Evolutionary conservation across 805 yeast species (phyloP).

Genomic region (Candida schatavii): DNA sequence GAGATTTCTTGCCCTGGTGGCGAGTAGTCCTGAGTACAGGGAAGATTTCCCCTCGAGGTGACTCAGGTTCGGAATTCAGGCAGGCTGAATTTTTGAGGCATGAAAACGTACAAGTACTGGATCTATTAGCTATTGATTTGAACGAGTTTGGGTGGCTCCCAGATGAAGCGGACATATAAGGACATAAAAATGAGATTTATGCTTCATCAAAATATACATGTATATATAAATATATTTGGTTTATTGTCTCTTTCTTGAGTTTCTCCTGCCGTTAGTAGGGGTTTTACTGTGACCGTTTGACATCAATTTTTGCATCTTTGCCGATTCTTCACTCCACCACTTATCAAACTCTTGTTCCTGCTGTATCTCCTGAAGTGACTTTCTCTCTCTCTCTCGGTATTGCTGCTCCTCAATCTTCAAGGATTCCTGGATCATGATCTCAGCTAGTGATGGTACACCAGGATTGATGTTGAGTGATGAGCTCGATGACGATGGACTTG

Average conservation of each 20-base stretch:
- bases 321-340: slow-evolving; percentile 86
- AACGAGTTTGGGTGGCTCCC: slow-evolving; percentile 71
- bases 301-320: slow-evolving; percentile 47
- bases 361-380: slow-evolving; percentile 65
- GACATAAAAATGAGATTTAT: background rate
- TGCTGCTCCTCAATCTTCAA: slow-evolving; percentile 31
- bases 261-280: too few species aligned
- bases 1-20: slow-evolving; percentile 71
- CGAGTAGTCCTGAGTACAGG: slow-evolving; percentile 68
- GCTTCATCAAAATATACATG: background rate
- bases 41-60: slow-evolving; percentile 51
- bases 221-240: background rate
- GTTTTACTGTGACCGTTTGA: background rate
- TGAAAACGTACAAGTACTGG: slow-evolving; percentile 48
- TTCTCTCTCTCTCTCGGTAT: slow-evolving; percentile 25
- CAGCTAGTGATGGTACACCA: slow-evolving; percentile 33
- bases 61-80: slow-evolving; percentile 35
- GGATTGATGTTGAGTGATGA: background rate
- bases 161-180: slow-evolving; percentile 30
- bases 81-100: slow-evolving; percentile 45
- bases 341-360: slow-evolving; percentile 80
- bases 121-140: slow-evolving; percentile 38
- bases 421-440: slow-evolving; percentile 48
- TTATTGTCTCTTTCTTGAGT: background rate
- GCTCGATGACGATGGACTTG: background rate